Evolutionary conservation across 1,284 basidiomycete genomes (phyloP).

Genomic region (Somion occarium): DNA sequence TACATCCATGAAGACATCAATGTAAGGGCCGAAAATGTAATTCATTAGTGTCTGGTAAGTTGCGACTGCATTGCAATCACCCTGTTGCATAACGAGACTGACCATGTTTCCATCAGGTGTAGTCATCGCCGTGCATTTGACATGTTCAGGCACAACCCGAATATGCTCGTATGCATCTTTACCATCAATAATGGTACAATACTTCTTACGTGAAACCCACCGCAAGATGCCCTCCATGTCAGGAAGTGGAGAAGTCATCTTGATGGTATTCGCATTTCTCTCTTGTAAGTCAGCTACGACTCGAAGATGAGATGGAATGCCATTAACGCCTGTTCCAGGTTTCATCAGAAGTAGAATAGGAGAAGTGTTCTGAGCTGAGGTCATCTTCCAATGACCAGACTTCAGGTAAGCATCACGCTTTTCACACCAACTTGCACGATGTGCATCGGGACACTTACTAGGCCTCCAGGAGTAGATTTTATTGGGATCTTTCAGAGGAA

Average conservation of each 20-base stretch:
- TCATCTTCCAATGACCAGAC: slow-evolving; percentile 26
- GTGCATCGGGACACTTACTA: slow-evolving; percentile 28
- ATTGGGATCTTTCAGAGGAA: slow-evolving; percentile 31
- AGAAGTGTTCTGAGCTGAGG: slow-evolving; percentile 25
- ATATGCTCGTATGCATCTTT: slow-evolving; percentile 20
- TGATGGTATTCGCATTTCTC: slow-evolving; percentile 31
- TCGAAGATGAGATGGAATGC: slow-evolving; percentile 24
- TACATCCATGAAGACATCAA: slow-evolving; percentile 13
- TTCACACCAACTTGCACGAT: slow-evolving; percentile 21
- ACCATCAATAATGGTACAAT: slow-evolving; percentile 6
- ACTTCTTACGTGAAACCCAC: slow-evolving; percentile 7
- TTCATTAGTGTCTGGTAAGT: slow-evolving; percentile 32
- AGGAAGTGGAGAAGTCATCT: slow-evolving; percentile 29
- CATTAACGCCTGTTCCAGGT: slow-evolving; percentile 12
- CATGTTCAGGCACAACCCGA: slow-evolving; percentile 14
- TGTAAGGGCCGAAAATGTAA: slow-evolving; percentile 22
- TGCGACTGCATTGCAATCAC: too few relatives aligned
- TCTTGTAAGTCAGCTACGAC: slow-evolving; percentile 30
- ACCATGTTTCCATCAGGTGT: too few relatives aligned
- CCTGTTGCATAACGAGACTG: too few relatives aligned
- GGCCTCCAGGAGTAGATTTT: slow-evolving; percentile 27
- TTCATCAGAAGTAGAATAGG: slow-evolving; percentile 25
- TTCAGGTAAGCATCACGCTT: slow-evolving; percentile 27
- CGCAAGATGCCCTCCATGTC: too few relatives aligned
- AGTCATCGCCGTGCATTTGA: slow-evolving; percentile 11